Evolutionary conservation across 2,329 filamentous ascomycete genomes (phyloP).

Genomic region (Neonectria ditissima): DNA sequence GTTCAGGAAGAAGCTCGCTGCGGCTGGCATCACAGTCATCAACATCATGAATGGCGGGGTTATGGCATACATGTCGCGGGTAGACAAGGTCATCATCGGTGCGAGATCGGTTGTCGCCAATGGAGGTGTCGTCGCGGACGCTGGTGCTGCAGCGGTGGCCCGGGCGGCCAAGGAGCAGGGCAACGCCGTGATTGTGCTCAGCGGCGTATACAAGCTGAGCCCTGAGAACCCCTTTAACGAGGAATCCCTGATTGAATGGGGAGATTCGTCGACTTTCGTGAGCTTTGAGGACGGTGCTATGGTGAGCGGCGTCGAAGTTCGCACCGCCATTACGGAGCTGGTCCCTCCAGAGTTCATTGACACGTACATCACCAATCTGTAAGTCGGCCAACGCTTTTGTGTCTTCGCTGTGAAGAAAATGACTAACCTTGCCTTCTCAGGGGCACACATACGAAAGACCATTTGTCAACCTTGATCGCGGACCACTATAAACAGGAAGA

Average conservation of each 20-base stretch:
- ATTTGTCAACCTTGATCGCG: conserved; percentile 77
- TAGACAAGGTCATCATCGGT: conserved; percentile 94
- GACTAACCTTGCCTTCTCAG: conserved; percentile 50
- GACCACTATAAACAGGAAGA: conserved; percentile 83
- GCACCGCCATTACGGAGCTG: conserved; percentile 85
- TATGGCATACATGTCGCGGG: conserved; percentile 93
- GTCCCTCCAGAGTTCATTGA: conserved; percentile 81
- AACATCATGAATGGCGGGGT: conserved; percentile 86
- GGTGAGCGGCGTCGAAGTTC: conserved; percentile 81
- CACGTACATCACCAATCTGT: conserved; percentile 85
- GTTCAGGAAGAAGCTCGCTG: conserved; percentile 82
- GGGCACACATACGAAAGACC: conserved; percentile 76
- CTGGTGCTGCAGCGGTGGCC: conserved; percentile 86
- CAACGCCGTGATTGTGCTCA: conserved; percentile 88
- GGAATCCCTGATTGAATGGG: conserved; percentile 86
- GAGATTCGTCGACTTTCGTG: conserved; percentile 81
- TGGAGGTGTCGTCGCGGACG: conserved; percentile 85
- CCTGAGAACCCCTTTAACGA: conserved; percentile 89
- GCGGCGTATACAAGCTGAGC: conserved; percentile 93
- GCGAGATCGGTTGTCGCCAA: conserved; percentile 90
- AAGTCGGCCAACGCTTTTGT: conserved; percentile 46
- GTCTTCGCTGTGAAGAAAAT: conserved; percentile 1
- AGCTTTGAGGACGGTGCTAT: conserved; percentile 83
- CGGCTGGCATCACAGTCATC: conserved; percentile 84
- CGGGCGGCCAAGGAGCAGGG: conserved; percentile 85